Evolutionary conservation across 805 yeast genomes (phyloP), one percentile per base, ranked within the genome.

Genomic region (Lipomyces chichibuensis): DNA sequence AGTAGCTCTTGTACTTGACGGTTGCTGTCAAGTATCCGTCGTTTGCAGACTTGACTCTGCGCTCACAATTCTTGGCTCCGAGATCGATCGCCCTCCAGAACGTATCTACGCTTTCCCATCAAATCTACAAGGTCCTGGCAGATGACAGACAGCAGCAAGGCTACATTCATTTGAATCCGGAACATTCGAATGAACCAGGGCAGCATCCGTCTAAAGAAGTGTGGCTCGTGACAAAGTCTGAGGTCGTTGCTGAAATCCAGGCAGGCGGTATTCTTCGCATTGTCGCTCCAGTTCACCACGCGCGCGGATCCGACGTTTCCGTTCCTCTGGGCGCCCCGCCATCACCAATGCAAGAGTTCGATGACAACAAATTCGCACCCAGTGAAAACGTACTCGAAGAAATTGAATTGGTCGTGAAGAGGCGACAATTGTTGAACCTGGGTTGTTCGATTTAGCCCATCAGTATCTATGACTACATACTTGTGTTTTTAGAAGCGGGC

Each of bases 21-120:
- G 60, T 60, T 2, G 61, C 65, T 33, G 23, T 64, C 20, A 43
- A 35, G 2, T 52, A 55, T 25, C 68, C 68, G 23, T 64, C 70
- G 7, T 33, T 64, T 23, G 63, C 61, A 13, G 58, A 37, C 27
- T 29, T 65, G 17, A 43, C 49, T 43, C 14, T 43, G 49, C 67
- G 64, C 6, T 29, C 55, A 29, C 32, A 64, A 8, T 54, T 60
- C 23, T 56, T 64, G 13, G 60, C 67, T 14, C 70, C 70, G 27
- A 37, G n/a, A 59, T 59, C 25, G 43, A 35, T 14, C 37, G 32
- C 55, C 13, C 60, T 66, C 13, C 63, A 58, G 46, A 59, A 57
- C 59, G 56, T 54, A 17, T 39, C 67, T 3, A 25, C 51, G 17
- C 63, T 66, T 3, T 37, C 68, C 6, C 32, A 62, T 11, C 67